Conservation (phyloP, 139 green algal species). For the Ettlia oleoabundans region DNA sequence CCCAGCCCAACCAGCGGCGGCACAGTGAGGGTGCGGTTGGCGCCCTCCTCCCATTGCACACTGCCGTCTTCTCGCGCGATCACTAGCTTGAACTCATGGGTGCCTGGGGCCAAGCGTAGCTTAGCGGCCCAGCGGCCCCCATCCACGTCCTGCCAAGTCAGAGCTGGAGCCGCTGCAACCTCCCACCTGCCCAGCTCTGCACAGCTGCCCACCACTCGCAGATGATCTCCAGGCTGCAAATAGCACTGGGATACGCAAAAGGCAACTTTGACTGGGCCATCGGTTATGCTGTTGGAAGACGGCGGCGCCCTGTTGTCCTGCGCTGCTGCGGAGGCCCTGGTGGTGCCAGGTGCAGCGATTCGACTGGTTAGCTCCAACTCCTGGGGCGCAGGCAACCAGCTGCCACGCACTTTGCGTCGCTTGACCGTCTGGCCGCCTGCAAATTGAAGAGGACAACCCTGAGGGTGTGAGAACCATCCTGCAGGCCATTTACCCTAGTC, state of each 20-base stretch:
- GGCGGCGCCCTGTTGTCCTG: too few species aligned
- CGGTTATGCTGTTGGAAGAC: not conserved
- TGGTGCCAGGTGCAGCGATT: too few species aligned
- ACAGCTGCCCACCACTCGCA: conserved; percentile 7
- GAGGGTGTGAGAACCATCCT: not conserved
- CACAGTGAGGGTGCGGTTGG: conserved; percentile 6
- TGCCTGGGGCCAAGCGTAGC: not conserved
- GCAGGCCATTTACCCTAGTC: not conserved
- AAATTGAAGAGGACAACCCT: not conserved
- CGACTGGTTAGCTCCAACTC: not conserved
- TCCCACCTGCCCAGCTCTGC: not conserved
- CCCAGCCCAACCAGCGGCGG: not conserved
- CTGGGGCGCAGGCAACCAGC: not conserved
- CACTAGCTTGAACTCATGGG: conserved; percentile 14
- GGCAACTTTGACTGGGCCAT: not conserved
- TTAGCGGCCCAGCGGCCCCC: not conserved
- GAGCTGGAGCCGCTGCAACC: not conserved
- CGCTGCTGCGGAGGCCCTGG: too few species aligned
- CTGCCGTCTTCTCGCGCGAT: not conserved
- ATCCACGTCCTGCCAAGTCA: not conserved
- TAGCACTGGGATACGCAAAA: not conserved
- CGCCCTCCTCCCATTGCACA: not conserved
- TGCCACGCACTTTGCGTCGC: not conserved
- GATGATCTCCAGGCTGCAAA: not conserved
- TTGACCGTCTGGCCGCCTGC: not conserved